phyloP scores from a whole-genome alignment of 129 eudicot species.

The Lactuca sativa region DNA sequence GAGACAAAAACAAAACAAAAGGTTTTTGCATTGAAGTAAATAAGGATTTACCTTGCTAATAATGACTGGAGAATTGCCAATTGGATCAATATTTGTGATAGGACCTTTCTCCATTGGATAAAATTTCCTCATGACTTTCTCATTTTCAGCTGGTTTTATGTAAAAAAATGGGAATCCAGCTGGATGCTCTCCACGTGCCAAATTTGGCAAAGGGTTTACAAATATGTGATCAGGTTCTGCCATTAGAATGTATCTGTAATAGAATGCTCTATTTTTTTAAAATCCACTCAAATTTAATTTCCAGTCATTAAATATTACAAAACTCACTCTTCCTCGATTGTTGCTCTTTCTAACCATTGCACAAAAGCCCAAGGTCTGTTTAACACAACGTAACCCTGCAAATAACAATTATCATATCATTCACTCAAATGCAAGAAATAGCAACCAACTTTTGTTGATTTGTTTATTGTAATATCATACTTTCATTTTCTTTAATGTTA shows the following conservation, averaged over 20 bases:
- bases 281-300: background rate
- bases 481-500: too few species aligned
- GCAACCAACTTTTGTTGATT: too few species aligned
- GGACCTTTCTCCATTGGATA: constrained; percentile 62
- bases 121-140: constrained; percentile 54
- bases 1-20: too few species aligned
- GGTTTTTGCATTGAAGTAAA: background rate
- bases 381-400: constrained; percentile 69
- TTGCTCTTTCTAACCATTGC: constrained; percentile 67
- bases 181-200: constrained; percentile 58
- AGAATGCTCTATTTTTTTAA: constrained; percentile 2
- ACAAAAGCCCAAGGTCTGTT: constrained; percentile 87
- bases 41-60: constrained; percentile 50
- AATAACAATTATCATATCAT: constrained; percentile 4
- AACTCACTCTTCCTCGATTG: constrained; percentile 67
- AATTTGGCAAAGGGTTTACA: constrained; percentile 63
- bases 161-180: constrained; percentile 70
- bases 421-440: too few species aligned
- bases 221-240: constrained; percentile 79
- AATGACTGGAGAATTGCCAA: constrained; percentile 76
- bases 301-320: background rate
- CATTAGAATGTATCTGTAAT: constrained; percentile 60
- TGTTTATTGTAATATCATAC: too few species aligned
- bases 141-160: constrained; percentile 62
- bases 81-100: constrained; percentile 63